Conservation (phyloP, 192 early-diverging fungal species). For the Umbelopsis isabellina region DNA sequence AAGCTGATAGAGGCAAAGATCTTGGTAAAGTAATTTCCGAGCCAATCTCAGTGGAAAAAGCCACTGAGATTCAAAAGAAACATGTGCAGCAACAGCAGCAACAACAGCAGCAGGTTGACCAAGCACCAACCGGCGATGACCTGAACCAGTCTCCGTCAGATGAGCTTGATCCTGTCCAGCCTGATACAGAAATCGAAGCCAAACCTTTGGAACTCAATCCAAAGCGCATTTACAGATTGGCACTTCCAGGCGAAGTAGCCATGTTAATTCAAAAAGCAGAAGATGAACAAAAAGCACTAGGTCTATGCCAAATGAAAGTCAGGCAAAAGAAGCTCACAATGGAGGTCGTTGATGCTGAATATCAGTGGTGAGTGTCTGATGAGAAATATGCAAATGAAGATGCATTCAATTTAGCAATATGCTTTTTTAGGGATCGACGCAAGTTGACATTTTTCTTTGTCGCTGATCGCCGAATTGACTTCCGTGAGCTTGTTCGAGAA, state of each 20-base stretch:
- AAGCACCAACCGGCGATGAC: conserved; percentile 20
- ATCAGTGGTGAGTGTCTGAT: conserved; percentile 78
- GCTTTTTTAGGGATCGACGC: conserved; percentile 71
- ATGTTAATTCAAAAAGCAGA: conserved; percentile 79
- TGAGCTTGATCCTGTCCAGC: conserved; percentile 28
- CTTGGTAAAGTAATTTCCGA: conserved; percentile 85
- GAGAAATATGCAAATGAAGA: not conserved
- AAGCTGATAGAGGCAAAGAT: conserved; percentile 90
- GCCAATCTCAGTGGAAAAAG: conserved; percentile 58
- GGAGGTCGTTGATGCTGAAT: conserved; percentile 97
- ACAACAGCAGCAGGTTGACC: conserved; percentile 54
- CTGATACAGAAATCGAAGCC: conserved; percentile 36
- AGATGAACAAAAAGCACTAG: conserved; percentile 89
- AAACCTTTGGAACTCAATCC: conserved; percentile 79
- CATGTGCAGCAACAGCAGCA: conserved; percentile 45
- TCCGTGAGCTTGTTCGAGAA: conserved; percentile 92
- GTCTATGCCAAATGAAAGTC: conserved; percentile 88
- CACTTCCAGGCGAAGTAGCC: conserved; percentile 78
- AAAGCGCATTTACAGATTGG: conserved; percentile 88
- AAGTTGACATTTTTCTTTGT: conserved; percentile 97
- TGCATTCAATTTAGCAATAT: not conserved
- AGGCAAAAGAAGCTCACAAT: conserved; percentile 90
- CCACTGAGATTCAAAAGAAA: conserved; percentile 45
- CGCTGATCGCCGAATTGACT: conserved; percentile 92
- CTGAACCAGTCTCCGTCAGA: not conserved